These are phyloP conservation scores for Maudiozyma serrabonitensis DNA, from an alignment of 805 yeast genomes.

Conservation along the genomic window DNA sequence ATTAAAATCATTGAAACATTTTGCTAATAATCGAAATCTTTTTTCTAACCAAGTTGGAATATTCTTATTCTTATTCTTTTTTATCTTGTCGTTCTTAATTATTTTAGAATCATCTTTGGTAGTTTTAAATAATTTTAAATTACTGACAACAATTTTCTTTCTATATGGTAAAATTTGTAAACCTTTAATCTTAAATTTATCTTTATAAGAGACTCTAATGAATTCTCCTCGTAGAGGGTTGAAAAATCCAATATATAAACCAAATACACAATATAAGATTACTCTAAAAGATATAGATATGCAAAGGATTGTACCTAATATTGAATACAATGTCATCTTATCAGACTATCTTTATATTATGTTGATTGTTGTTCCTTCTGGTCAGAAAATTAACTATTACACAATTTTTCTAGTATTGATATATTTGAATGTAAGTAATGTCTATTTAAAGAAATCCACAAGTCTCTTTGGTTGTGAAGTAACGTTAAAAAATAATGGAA, in stretches of 20 bases:
- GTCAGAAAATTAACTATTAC: too few relatives aligned
- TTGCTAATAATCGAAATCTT: not conserved
- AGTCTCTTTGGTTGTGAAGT: too few relatives aligned
- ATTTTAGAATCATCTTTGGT: not conserved
- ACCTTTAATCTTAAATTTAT: slow-evolving; percentile 8
- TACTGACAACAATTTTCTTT: slow-evolving; percentile 9
- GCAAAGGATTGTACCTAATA: not conserved
- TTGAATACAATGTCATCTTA: not conserved
- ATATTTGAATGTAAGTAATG: too few relatives aligned
- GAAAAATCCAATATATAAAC: slow-evolving; percentile 11
- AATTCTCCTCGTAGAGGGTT: slow-evolving; percentile 17
- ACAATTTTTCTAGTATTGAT: too few relatives aligned
- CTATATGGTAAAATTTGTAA: slow-evolving; percentile 14
- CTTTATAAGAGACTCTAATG: slow-evolving; percentile 7
- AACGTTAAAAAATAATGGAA: too few relatives aligned
- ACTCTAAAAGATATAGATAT: not conserved
- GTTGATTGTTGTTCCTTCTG: too few relatives aligned
- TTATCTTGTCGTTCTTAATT: not conserved
- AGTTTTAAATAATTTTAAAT: not conserved
- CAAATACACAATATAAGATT: slow-evolving; percentile 2
- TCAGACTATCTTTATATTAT: too few relatives aligned
- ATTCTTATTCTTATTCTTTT: not conserved
- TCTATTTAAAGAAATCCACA: too few relatives aligned
- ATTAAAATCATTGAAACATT: slow-evolving; percentile 5
- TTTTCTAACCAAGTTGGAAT: slow-evolving; percentile 3